Percentiles rank a stretch among this genome's conserved stretches.
phyloP scores from a whole-genome alignment of 1,139 yeast genomes.

The Candida pseudoviswanathii region DNA sequence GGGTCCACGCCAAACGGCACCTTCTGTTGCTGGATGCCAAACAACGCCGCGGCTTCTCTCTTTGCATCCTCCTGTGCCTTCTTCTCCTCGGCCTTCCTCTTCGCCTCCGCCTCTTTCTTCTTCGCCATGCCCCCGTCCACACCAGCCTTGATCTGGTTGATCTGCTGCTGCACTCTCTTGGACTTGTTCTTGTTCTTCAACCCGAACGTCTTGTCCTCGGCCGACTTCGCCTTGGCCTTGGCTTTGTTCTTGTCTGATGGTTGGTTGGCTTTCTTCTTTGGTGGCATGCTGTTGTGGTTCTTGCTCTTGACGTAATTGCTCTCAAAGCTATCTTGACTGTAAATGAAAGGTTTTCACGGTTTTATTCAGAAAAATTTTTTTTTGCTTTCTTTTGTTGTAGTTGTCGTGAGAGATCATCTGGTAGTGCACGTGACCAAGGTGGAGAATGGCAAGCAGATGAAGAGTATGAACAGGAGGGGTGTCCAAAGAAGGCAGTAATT shows the following conservation, averaged over 20 bases:
- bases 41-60: slow-evolving; percentile 78
- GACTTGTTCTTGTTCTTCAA: slow-evolving; percentile 93
- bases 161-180: slow-evolving; percentile 84
- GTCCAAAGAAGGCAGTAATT: not conserved
- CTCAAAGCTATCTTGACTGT: not conserved
- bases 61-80: slow-evolving; percentile 90
- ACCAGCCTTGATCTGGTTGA: slow-evolving; percentile 72
- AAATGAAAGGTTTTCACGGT: too few species aligned
- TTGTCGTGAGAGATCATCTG: slow-evolving; percentile 2
- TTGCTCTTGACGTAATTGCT: slow-evolving; percentile 1
- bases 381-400: slow-evolving; percentile 5
- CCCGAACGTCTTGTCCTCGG: slow-evolving; percentile 93
- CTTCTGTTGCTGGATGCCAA: slow-evolving; percentile 76
- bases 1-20: slow-evolving; percentile 99
- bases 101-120: slow-evolving; percentile 76
- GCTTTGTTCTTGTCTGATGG: slow-evolving; percentile 63
- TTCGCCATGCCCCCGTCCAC: slow-evolving; percentile 63
- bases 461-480: not conserved
- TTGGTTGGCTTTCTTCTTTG: slow-evolving; percentile 66
- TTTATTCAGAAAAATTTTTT: not conserved
- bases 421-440: not conserved
- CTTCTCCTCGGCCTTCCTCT: slow-evolving; percentile 79
- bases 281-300: slow-evolving; percentile 52
- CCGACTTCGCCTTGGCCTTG: slow-evolving; percentile 65
- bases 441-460: too few species aligned